phyloP scores from a whole-genome alignment of 257 asterid species.

The Capsicum chinense region DNA sequence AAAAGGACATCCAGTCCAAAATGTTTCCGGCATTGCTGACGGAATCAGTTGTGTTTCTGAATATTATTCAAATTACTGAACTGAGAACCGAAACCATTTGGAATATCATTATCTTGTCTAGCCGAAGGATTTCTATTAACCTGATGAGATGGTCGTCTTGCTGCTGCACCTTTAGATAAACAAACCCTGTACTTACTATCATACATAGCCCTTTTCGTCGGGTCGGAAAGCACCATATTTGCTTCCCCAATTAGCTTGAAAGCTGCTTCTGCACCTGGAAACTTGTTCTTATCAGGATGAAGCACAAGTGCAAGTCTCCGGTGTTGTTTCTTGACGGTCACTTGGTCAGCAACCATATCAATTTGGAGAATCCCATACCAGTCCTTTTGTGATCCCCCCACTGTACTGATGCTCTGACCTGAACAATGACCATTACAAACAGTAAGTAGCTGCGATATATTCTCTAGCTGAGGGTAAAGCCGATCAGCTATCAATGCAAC shows the following conservation, averaged over 20 bases:
- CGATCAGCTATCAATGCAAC: constrained; percentile 65
- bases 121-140: constrained; percentile 40
- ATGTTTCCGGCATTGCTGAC: constrained; percentile 38
- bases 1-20: constrained; percentile 69
- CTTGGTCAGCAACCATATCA: constrained; percentile 31
- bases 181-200: constrained; percentile 50
- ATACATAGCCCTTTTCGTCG: constrained; percentile 51
- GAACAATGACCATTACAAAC: constrained; percentile 80
- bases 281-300: too few relatives aligned
- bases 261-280: too few relatives aligned
- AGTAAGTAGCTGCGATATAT: constrained; percentile 63
- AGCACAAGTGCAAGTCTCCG: too few relatives aligned
- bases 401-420: constrained; percentile 43
- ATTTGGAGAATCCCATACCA: constrained; percentile 79
- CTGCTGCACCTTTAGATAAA: constrained; percentile 43
- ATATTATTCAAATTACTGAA: constrained; percentile 43
- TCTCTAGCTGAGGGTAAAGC: constrained; percentile 73
- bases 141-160: constrained; percentile 51
- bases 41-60: constrained; percentile 43
- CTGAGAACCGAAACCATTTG: constrained; percentile 44
- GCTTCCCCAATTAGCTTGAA: too few relatives aligned
- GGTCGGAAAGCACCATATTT: constrained; percentile 43
- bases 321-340: too few relatives aligned
- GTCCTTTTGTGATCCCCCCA: constrained; percentile 66
- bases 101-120: constrained; percentile 37